A percentile compares a stretch with the other conserved stretches of the same genome.
Conservation (phyloP, 2,329 filamentous ascomycete genomes). For the Talaromyces sp. region DNA sequence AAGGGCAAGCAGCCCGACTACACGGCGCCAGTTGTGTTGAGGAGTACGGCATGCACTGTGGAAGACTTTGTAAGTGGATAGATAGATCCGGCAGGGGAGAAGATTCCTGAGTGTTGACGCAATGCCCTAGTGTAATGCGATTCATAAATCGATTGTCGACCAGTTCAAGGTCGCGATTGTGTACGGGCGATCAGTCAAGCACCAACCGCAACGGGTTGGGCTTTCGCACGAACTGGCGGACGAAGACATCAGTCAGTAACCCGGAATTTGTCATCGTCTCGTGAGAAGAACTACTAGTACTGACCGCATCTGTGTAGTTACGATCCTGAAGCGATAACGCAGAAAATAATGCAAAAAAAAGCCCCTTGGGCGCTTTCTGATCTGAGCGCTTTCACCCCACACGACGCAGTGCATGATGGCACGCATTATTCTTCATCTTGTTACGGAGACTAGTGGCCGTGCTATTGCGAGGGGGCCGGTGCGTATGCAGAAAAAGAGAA, state of each 20-base stretch:
- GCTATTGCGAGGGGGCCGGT: background rate
- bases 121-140: constrained; percentile 74
- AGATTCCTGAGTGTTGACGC: constrained; percentile 28
- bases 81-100: background rate
- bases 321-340: constrained; percentile 63
- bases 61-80: constrained; percentile 96
- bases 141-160: constrained; percentile 92
- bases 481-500: background rate
- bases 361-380: background rate
- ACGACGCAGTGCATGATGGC: background rate
- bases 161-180: constrained; percentile 94
- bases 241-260: constrained; percentile 83
- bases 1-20: constrained; percentile 96
- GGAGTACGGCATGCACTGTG: constrained; percentile 75
- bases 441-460: background rate
- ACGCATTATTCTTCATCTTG: background rate
- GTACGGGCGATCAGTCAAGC: constrained; percentile 96
- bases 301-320: constrained; percentile 42
- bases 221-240: constrained; percentile 86
- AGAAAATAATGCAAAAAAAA: background rate
- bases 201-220: constrained; percentile 94
- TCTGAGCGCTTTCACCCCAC: background rate
- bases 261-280: background rate
- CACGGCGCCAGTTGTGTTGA: constrained; percentile 80
- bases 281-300: constrained; percentile 7